phyloP scores from a whole-genome alignment of 805 yeast genomes.

The Kuraishia borneana region DNA sequence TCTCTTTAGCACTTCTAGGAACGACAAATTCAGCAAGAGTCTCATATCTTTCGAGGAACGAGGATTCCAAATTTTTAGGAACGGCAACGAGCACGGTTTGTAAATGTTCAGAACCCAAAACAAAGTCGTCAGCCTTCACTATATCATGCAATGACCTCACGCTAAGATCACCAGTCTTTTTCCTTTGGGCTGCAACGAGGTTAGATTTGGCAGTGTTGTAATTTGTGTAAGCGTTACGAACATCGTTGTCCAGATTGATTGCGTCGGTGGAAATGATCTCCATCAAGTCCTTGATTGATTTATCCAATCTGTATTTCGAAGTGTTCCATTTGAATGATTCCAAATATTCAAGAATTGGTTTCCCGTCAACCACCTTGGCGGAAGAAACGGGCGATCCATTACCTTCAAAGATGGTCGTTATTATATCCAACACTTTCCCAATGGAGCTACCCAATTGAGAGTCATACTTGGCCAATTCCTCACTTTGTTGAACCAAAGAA shows the following conservation, averaged over 20 bases:
- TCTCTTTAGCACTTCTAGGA: constrained; percentile 73
- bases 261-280: constrained; percentile 66
- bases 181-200: constrained; percentile 81
- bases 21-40: constrained; percentile 71
- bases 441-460: constrained; percentile 62
- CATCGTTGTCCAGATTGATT: constrained; percentile 73
- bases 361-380: constrained; percentile 27
- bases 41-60: constrained; percentile 66
- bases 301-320: constrained; percentile 77
- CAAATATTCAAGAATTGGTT: constrained; percentile 48
- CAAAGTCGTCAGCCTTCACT: constrained; percentile 75
- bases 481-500: constrained; percentile 80
- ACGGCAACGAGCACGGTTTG: constrained; percentile 83
- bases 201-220: constrained; percentile 79
- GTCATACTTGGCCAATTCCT: constrained; percentile 78
- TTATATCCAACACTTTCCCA: constrained; percentile 65
- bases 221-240: constrained; percentile 58
- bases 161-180: constrained; percentile 86
- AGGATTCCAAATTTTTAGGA: constrained; percentile 51
- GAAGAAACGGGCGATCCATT: constrained; percentile 12
- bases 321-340: constrained; percentile 82
- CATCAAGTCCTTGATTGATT: constrained; percentile 68
- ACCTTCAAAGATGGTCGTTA: constrained; percentile 34
- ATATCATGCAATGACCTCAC: constrained; percentile 85
- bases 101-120: constrained; percentile 76